Percentiles rank a stretch among this genome's conserved stretches.
Conservation (phyloP, 139 green algal species). For the Pseudopediastrum boryanum region DNA sequence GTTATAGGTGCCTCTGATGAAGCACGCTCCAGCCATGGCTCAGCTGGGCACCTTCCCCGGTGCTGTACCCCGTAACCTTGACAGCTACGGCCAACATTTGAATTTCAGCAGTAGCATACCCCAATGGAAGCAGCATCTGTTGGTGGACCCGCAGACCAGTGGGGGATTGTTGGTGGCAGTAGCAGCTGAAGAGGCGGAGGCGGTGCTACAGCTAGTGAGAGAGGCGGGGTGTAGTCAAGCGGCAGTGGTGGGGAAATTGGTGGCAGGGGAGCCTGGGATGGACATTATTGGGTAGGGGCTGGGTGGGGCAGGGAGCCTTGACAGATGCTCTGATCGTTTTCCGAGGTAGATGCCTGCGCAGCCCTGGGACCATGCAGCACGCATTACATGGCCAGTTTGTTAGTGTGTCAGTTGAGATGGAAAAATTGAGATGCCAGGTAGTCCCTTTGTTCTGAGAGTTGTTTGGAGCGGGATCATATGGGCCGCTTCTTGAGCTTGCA, state of each 20-base stretch:
- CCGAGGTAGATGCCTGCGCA: no score
- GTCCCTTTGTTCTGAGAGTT: no score
- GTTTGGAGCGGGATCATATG: no score
- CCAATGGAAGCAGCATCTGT: slow-evolving; percentile 37
- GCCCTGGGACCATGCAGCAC: no score
- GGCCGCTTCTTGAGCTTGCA: no score
- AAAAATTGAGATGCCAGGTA: no score
- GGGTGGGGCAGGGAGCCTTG: no score
- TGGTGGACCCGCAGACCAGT: slow-evolving; percentile 47
- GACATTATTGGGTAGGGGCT: no score
- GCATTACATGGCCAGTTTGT: no score
- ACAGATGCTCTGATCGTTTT: no score
- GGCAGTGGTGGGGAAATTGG: slow-evolving; percentile 29
- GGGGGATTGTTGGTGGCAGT: slow-evolving; percentile 41
- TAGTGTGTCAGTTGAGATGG: no score
- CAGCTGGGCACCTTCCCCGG: slow-evolving; percentile 31
- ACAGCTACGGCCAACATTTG: slow-evolving; percentile 39
- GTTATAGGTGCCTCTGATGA: slow-evolving; percentile 38
- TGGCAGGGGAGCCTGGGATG: slow-evolving; percentile 2
- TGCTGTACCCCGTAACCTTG: slow-evolving; percentile 40
- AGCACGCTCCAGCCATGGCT: slow-evolving; percentile 26
- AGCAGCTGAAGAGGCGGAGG: slow-evolving; percentile 9
- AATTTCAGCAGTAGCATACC: slow-evolving; percentile 1
- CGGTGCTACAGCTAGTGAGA: slow-evolving; percentile 8
- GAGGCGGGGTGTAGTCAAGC: slow-evolving; percentile 25